Conservation (phyloP, 192 early-diverging fungal species). For the Coemansia sp. region DNA sequence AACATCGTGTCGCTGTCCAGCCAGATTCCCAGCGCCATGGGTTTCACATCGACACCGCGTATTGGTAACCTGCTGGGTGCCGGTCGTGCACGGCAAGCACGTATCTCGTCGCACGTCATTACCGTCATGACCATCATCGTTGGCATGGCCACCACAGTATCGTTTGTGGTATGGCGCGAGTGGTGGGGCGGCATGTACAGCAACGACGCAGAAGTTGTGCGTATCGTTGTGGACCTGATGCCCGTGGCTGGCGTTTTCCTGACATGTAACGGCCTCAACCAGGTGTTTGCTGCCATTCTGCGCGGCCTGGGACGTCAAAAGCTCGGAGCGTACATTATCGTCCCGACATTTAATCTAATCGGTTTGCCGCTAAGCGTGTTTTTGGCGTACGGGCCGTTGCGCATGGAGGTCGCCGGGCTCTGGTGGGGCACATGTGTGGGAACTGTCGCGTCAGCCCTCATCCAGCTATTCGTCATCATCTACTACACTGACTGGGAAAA, state of each 20-base stretch:
- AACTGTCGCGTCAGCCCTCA: slow-evolving; percentile 21
- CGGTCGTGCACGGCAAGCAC: slow-evolving; percentile 55
- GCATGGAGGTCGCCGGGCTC: slow-evolving; percentile 61
- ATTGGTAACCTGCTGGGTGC: slow-evolving; percentile 75
- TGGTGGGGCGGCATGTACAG: slow-evolving; percentile 63
- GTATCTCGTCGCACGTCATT: slow-evolving; percentile 54
- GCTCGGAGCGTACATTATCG: slow-evolving; percentile 49
- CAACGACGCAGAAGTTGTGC: slow-evolving; percentile 26
- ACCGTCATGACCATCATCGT: slow-evolving; percentile 57
- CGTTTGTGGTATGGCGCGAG: slow-evolving; percentile 57
- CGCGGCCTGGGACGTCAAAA: slow-evolving; percentile 58
- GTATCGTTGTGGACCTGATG: slow-evolving; percentile 29
- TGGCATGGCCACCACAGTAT: slow-evolving; percentile 56
- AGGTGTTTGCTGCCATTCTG: slow-evolving; percentile 58
- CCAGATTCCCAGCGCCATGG: slow-evolving; percentile 74
- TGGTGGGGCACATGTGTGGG: slow-evolving; percentile 63
- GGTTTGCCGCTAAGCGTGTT: slow-evolving; percentile 55
- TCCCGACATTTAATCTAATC: slow-evolving; percentile 52
- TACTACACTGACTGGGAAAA: slow-evolving; percentile 31
- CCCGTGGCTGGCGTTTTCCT: slow-evolving; percentile 32
- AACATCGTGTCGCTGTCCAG: slow-evolving; percentile 67
- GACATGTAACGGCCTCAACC: slow-evolving; percentile 57
- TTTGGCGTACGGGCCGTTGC: slow-evolving; percentile 50
- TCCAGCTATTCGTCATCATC: slow-evolving; percentile 30
- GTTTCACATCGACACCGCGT: slow-evolving; percentile 73